Conservation (phyloP, 2,329 filamentous ascomycete genomes). For the Aspergillus sp. region DNA sequence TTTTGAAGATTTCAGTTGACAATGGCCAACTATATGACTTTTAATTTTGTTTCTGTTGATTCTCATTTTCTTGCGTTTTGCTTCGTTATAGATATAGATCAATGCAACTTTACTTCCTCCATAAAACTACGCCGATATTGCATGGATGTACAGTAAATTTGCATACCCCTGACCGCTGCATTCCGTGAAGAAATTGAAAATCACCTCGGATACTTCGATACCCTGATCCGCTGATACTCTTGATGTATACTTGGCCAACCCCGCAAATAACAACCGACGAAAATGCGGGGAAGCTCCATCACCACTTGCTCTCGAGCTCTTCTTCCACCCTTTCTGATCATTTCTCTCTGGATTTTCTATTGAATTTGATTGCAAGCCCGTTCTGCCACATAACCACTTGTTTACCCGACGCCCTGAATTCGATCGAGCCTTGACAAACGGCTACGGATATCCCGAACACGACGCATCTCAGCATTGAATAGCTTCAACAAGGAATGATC, state of each 20-base stretch:
- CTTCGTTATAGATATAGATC: too few relatives aligned
- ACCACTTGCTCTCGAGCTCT: not conserved
- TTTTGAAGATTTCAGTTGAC: too few relatives aligned
- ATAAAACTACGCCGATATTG: too few relatives aligned
- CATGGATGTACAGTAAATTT: too few relatives aligned
- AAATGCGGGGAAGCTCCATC: slow-evolving; percentile 5
- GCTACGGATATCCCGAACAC: not conserved
- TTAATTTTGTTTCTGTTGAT: not conserved
- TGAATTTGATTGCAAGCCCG: too few relatives aligned
- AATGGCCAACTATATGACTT: not conserved
- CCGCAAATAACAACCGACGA: slow-evolving; percentile 1
- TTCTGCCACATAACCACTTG: not conserved
- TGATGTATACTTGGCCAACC: not conserved
- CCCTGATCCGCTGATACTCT: not conserved
- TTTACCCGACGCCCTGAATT: not conserved
- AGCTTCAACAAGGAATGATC: not conserved
- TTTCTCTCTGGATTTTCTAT: not conserved
- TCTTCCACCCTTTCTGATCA: not conserved
- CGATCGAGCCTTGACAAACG: too few relatives aligned
- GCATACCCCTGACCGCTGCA: too few relatives aligned
- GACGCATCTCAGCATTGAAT: not conserved
- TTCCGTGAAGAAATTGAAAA: too few relatives aligned
- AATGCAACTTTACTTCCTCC: too few relatives aligned
- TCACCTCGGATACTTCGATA: too few relatives aligned
- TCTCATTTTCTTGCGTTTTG: not conserved